phyloP scores from a whole-genome alignment of 106 monocot genomes.

The Dendrobium officinale region DNA sequence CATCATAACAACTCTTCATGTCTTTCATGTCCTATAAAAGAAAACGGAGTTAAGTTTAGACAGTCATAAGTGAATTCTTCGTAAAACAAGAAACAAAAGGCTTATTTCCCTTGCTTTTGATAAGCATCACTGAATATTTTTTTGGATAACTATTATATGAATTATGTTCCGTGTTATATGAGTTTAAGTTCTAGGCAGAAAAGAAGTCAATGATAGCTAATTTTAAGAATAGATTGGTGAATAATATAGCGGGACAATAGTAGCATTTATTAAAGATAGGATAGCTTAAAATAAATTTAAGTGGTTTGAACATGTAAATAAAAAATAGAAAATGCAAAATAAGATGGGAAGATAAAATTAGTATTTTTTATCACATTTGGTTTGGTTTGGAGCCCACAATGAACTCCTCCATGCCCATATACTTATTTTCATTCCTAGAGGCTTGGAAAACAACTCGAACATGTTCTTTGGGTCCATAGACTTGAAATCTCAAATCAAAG shows the following conservation, averaged over 20 bases:
- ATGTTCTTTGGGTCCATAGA: too few species aligned
- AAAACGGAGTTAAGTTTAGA: background rate
- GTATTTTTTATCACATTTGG: too few species aligned
- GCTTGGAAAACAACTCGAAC: too few species aligned
- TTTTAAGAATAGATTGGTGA: background rate
- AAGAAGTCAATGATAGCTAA: background rate
- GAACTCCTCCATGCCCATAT: too few species aligned
- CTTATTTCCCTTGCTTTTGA: background rate
- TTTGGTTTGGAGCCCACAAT: too few species aligned
- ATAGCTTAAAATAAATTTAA: background rate
- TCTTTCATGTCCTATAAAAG: constrained; percentile 69
- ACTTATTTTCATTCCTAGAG: too few species aligned
- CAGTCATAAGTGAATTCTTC: background rate
- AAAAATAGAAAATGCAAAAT: background rate
- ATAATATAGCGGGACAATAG: background rate
- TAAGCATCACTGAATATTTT: background rate
- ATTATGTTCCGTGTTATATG: background rate
- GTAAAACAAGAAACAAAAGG: background rate
- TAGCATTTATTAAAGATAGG: background rate
- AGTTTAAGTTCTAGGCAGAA: background rate
- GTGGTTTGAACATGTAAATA: background rate
- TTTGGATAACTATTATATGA: background rate
- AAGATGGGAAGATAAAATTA: background rate
- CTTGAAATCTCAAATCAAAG: too few species aligned
- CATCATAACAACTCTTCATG: constrained; percentile 78